Base-by-base conservation (phyloP, 179 eudicot genomes). In the Amaranthus tricolor region DNA sequence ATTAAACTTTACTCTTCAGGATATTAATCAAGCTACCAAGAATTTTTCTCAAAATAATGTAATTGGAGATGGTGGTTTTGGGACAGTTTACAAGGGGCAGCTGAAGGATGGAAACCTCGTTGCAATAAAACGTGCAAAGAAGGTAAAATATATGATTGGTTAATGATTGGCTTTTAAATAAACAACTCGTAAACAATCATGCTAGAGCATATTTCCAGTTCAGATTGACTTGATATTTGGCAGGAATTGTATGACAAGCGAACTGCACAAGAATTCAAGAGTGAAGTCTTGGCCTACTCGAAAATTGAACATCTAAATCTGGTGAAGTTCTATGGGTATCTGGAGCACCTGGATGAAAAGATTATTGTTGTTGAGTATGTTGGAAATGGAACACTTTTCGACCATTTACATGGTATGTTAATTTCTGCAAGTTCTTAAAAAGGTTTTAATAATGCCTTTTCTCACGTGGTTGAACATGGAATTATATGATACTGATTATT, bases 61-160 rank as follows among this genome's bases (percentile, higher is more conserved):
- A 14, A 78, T 92, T 40, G 97, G 97, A 44, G 85, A 89, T 79
- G 97, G 97, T 15, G 90, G 90, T 7, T 89, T 89, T 74, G 91
- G 93, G 56, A 85, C 82, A 8, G 97, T 92, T 19, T 92, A 86
- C 74, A 90, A 79, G 78, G 97, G 87, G 3, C 84, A 71, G 79
- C 79, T 92, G 66, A 86, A 64, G 71, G 86, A 87, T 86, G 96
- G 97, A 77, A 66, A 85, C 14, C 20, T 81, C 56, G 89, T 92
- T 76, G 97, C 97, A 6, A 20, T 92, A 50, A 92, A 92, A 74
- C 89, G 97, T 45, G 91, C 91, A 31, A 87, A 81, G 69, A 86
- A 81, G 87, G 97, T 92, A 83, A 67, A 43, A 19, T 31, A 17
- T n/a, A 50, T 66, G 45, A 55, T 5, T 12, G n/a, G 70, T 57